Base-by-base conservation (phyloP, 768 basidiomycete genomes). In the Termitomyces eurrhizus region DNA sequence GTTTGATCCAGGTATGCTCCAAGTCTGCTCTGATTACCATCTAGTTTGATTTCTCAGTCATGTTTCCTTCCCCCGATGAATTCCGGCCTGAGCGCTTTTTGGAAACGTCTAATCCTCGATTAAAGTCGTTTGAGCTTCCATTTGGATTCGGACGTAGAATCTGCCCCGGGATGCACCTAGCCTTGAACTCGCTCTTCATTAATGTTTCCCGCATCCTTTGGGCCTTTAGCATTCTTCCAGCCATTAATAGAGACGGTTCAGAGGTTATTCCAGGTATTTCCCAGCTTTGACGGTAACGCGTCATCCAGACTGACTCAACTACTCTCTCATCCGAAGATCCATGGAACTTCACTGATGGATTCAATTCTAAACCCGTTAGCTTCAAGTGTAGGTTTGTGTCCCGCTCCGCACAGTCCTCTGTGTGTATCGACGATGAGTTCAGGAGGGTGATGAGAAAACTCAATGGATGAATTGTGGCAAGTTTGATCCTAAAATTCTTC, bases 101-200 rank as follows among this genome's bases (percentile, higher is more conserved):
- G 33, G 59, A 60, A 54, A 60, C 59, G 6, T 32, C 53, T 21
- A 29, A 42, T 21, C 69, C 5, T 41, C 54, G 52, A 24, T 32
- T 60, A 4, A 48, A 45, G 32, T 48, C 53, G 16, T 60, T 60
- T 21, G 59, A 60, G n/a, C 66, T 76, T 44, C 71, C 75, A 4
- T 80, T 77, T 63, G 75, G 78, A 33, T 79, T 78, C 55, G 78
- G 78, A 36, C 64, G 78, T 51, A 67, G 77, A 29, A 72, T 76
- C 13, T 78, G 77, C 54, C 75, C 71, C 0, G 75, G 74, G 5
- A 72, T 72, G 65, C 74, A 73, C 35, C 67, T 77, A 21, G 76
- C 76, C 7, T 65, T 65, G 33, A 73, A 72, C 58, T 74, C 72
- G 1, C 54, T 75, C 4, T 71, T 73, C 53, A 72, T 75, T 44